Conservation (phyloP, 176 grass and related monocot genomes). For the Avena atlantica region DNA sequence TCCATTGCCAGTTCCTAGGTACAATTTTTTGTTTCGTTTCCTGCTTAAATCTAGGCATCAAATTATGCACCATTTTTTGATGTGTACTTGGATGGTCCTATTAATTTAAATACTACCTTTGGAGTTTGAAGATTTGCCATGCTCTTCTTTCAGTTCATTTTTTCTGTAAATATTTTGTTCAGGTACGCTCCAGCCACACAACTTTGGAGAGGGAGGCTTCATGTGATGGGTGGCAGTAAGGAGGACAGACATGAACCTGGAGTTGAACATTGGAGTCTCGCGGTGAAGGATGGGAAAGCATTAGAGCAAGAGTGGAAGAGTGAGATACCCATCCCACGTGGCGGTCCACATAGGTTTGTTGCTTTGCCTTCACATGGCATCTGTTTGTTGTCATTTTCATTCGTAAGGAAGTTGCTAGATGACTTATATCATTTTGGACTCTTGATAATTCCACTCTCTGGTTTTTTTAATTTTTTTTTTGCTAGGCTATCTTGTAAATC, state of each 20-base stretch:
- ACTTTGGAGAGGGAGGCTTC: constrained; percentile 92
- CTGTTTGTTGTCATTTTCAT: constrained; percentile 8
- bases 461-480: constrained; percentile 20
- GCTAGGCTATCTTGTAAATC: not conserved
- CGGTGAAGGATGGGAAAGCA: constrained; percentile 88
- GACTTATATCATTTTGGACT: constrained; percentile 4
- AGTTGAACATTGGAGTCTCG: constrained; percentile 92
- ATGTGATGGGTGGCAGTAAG: constrained; percentile 99
- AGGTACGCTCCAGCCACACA: constrained; percentile 99
- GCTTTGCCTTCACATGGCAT: constrained; percentile 36
- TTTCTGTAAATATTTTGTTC: constrained; percentile 30
- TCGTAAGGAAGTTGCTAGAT: constrained; percentile 29
- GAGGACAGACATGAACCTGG: constrained; percentile 92
- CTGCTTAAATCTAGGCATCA: not conserved
- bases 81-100: constrained; percentile 27
- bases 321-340: constrained; percentile 90
- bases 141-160: constrained; percentile 3
- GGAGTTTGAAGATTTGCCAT: constrained; percentile 22
- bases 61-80: not conserved
- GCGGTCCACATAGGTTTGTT: constrained; percentile 87
- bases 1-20: constrained; percentile 92
- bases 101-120: constrained; percentile 4
- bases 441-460: not conserved
- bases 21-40: not conserved
- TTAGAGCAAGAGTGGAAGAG: constrained; percentile 83